Evolutionary conservation across 768 basidiomycete genomes (phyloP), one percentile per base, ranked within the genome.

Genomic region (Lanmaoa pseudosensibilis): DNA sequence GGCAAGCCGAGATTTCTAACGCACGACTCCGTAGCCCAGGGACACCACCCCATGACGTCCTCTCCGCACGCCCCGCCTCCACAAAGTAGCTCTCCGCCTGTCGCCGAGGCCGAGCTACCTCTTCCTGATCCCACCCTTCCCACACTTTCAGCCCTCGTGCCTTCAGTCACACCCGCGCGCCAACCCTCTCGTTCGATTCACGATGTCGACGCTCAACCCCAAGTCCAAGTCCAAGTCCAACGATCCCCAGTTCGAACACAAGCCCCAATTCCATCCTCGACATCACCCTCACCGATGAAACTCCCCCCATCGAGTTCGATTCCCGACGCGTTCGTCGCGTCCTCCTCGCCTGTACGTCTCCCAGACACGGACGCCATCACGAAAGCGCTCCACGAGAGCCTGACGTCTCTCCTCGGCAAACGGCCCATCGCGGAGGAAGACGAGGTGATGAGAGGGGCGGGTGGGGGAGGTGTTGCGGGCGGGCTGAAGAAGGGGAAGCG

Each of bases 331-430:
- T 58, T 68, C 37, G 19, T 8, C 13, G 4, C 30, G 2, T 67
- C 69, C 5, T 66, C 69, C 4, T 69, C 73, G 1, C 61, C 73
- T 6, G 50, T 53, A 0, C 80, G 75, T 40, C 71, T 77, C 25
- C 65, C 61, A 50, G 75, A 83, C 32, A 75, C 78, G 46, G 73
- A 75, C 46, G 76, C 79, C 47, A 77, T 77, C 25, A 75, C 84
- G n/a, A 80, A 76, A 62, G 86, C 81, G 18, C 73, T 90, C 21
- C 82, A 88, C 58, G 85, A 89, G 60, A 87, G 83, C 57, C 82
- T 91, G 47, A 82, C 83, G 6, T 80, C 82, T 21, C 69, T 90
- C 53, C 74, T 92, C 16, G 89, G 88, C 10, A 92, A 92, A 68
- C 78, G 88, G 10, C 76, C 77, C 11, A 71, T 78, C 0, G 72